Evolutionary conservation across 495 filamentous ascomycete genomes (phyloP).

Genomic region (Penicillium cataractarum): DNA sequence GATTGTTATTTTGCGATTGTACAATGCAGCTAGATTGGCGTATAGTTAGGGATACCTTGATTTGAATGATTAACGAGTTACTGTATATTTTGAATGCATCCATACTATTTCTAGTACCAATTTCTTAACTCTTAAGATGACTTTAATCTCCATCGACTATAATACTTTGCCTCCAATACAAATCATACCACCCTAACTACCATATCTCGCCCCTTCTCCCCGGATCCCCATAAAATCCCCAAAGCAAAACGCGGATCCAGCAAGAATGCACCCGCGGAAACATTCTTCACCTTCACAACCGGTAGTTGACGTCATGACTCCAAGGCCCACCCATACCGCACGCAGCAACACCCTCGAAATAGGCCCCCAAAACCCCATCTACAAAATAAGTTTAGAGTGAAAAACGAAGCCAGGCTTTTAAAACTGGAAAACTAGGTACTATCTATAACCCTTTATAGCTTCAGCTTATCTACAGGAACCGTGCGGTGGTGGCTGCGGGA

Average conservation of each 20-base stretch:
- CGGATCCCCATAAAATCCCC: not conserved
- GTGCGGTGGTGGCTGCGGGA: conserved; percentile 1
- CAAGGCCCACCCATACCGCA: conserved; percentile 1
- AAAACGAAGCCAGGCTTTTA: not conserved
- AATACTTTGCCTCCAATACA: not conserved
- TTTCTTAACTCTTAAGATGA: not conserved
- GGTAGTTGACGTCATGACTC: conserved; percentile 28
- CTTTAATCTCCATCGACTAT: not conserved
- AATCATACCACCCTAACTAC: not conserved
- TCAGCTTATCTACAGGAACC: not conserved
- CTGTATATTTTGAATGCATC: too few species aligned
- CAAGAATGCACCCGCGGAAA: not conserved
- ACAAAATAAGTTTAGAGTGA: too few species aligned
- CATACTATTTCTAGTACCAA: too few species aligned
- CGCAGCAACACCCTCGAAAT: too few species aligned
- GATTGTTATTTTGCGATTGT: conserved; percentile 9
- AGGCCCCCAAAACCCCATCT: too few species aligned
- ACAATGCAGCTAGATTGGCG: conserved; percentile 7
- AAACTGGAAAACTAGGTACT: not conserved
- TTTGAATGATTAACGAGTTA: conserved; percentile 11
- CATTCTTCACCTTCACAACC: not conserved
- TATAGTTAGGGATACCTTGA: not conserved
- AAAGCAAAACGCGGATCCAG: not conserved
- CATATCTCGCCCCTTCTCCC: not conserved
- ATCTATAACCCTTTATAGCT: not conserved